A percentile compares a stretch with the other conserved stretches of the same genome.
These are phyloP conservation scores for Casaregolazyma lundiana DNA, from an alignment of 1,139 yeast genomes.

Conservation along the genomic window DNA sequence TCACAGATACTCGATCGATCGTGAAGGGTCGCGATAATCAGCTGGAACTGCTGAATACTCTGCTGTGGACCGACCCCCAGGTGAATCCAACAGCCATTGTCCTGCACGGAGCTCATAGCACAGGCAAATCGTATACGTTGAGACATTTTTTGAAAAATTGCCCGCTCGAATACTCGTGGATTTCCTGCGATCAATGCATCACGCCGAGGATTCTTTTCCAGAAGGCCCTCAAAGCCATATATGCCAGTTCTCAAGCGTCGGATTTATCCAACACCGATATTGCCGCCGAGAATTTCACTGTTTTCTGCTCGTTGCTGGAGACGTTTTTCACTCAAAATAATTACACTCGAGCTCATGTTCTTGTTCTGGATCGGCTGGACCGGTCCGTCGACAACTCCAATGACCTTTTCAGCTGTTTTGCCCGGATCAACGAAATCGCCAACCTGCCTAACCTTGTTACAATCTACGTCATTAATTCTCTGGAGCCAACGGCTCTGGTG, in stretches of 20 bases:
- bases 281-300: slow-evolving; percentile 45
- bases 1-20: slow-evolving; percentile 1
- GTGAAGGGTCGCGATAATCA: slow-evolving; percentile 22
- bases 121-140: slow-evolving; percentile 32
- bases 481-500: slow-evolving; percentile 44
- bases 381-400: slow-evolving; percentile 47
- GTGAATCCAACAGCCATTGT: slow-evolving; percentile 26
- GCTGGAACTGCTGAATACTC: slow-evolving; percentile 19
- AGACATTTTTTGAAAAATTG: slow-evolving; percentile 17
- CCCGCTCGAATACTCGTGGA: slow-evolving; percentile 23
- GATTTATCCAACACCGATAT: slow-evolving; percentile 16
- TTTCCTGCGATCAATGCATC: slow-evolving; percentile 34
- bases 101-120: slow-evolving; percentile 33
- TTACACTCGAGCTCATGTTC: slow-evolving; percentile 42
- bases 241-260: slow-evolving; percentile 16
- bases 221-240: slow-evolving; percentile 31
- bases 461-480: slow-evolving; percentile 36
- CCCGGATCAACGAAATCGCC: slow-evolving; percentile 43
- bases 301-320: slow-evolving; percentile 42
- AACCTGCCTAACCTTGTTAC: slow-evolving; percentile 28
- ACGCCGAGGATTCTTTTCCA: slow-evolving; percentile 35
- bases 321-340: slow-evolving; percentile 35
- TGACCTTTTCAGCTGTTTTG: slow-evolving; percentile 45
- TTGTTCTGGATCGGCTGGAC: slow-evolving; percentile 59
- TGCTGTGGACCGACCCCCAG: slow-evolving; percentile 16